Conservation (phyloP, 805 yeast genomes). For the Yamadazyma takamatsuzukensis region DNA sequence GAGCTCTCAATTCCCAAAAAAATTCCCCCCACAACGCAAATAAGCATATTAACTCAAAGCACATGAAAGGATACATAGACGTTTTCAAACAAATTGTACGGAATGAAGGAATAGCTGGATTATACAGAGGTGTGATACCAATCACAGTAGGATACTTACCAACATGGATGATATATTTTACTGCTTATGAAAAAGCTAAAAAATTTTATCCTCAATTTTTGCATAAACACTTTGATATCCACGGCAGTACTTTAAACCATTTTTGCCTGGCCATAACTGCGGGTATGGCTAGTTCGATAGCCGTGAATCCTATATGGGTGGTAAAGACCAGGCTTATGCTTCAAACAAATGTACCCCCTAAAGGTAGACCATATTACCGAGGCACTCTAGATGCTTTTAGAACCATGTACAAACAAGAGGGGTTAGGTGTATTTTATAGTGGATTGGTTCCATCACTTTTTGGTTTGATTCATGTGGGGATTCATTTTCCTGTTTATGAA, state of each 20-base stretch:
- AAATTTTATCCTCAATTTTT: slow-evolving; percentile 44
- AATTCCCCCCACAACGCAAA: not conserved
- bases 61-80: slow-evolving; percentile 57
- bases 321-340: slow-evolving; percentile 93
- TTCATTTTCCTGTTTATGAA: slow-evolving; percentile 94
- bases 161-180: slow-evolving; percentile 94
- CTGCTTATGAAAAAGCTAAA: slow-evolving; percentile 82
- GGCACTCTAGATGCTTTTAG: slow-evolving; percentile 83
- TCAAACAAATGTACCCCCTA: too few relatives aligned
- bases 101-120: slow-evolving; percentile 80
- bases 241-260: slow-evolving; percentile 32
- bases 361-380: slow-evolving; percentile 53
- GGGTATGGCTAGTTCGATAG: slow-evolving; percentile 78
- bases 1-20: slow-evolving; percentile 31
- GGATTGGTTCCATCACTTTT: slow-evolving; percentile 88
- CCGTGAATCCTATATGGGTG: slow-evolving; percentile 97
- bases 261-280: slow-evolving; percentile 75
- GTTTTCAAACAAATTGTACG: slow-evolving; percentile 62
- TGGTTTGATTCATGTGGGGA: slow-evolving; percentile 90
- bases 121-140: slow-evolving; percentile 91
- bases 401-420: slow-evolving; percentile 78
- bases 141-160: slow-evolving; percentile 92
- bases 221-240: slow-evolving; percentile 19
- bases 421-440: slow-evolving; percentile 74
- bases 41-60: slow-evolving; percentile 19